Percentiles rank a stretch among this genome's conserved stretches.
These are phyloP conservation scores for Lactarius evosmus DNA, from an alignment of 768 basidiomycete species.

Conservation along the genomic window DNA sequence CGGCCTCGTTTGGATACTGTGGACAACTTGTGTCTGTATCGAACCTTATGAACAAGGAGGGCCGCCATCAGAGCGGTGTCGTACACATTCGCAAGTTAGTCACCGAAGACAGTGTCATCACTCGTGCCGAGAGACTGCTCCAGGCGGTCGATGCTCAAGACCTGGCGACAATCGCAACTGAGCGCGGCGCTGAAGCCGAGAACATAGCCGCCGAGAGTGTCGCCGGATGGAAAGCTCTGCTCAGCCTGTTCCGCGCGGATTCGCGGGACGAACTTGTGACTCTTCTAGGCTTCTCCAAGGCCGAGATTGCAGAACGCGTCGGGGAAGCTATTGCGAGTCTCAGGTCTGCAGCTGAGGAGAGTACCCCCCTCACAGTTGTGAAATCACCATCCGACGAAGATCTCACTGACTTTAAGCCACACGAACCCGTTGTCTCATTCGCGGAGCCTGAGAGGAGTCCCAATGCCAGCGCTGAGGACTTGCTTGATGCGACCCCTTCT, in stretches of 20 bases:
- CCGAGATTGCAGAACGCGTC: conserved; percentile 74
- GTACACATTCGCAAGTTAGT: conserved; percentile 77
- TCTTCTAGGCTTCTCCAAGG: conserved; percentile 89
- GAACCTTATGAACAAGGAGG: conserved; percentile 68
- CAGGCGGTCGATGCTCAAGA: conserved; percentile 54
- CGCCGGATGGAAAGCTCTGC: conserved; percentile 83
- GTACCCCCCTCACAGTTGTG: conserved; percentile 28
- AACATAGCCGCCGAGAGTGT: conserved; percentile 36
- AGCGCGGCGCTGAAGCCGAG: conserved; percentile 32
- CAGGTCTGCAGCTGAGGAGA: conserved; percentile 44
- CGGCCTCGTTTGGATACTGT: conserved; percentile 86
- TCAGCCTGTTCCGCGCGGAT: conserved; percentile 83
- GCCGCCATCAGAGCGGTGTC: conserved; percentile 77
- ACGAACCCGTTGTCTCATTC: conserved; percentile 81
- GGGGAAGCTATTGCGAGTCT: conserved; percentile 78
- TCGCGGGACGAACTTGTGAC: conserved; percentile 89
- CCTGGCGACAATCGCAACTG: conserved; percentile 68
- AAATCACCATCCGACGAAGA: conserved; percentile 35
- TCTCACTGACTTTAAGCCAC: conserved; percentile 44
- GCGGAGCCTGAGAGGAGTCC: conserved; percentile 63
- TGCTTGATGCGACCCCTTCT: conserved; percentile 64
- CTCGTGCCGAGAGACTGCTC: conserved; percentile 67
- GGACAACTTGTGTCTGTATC: conserved; percentile 79
- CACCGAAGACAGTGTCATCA: conserved; percentile 71
- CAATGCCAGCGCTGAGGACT: conserved; percentile 41